These are phyloP conservation scores for Trypanosomatidae sp. DNA, from an alignment of 208 protist species.

Conservation along the genomic window DNA sequence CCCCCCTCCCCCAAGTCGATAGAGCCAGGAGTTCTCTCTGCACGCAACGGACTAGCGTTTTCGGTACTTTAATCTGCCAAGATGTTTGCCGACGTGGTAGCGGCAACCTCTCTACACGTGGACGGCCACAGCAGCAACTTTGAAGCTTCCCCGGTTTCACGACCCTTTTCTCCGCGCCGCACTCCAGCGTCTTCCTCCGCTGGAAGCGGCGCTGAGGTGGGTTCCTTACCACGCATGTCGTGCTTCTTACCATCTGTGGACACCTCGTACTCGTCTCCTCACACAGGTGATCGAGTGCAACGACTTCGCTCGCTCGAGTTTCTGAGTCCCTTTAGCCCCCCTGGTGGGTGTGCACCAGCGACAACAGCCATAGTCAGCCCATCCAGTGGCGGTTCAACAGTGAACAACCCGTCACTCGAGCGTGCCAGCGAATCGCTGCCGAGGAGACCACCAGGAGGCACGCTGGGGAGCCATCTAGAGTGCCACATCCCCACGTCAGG, in stretches of 20 bases:
- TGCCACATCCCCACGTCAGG: no score
- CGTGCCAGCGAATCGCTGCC: background rate
- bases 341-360: background rate
- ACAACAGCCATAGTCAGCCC: background rate
- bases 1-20: background rate
- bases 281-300: background rate
- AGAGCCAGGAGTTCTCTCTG: background rate
- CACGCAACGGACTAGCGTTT: background rate
- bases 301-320: constrained; percentile 11
- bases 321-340: constrained; percentile 15
- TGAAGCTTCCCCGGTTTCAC: background rate
- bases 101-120: constrained; percentile 2
- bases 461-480: background rate
- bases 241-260: background rate
- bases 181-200: background rate
- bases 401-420: background rate
- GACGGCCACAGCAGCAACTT: constrained; percentile 4
- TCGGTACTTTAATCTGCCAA: background rate
- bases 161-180: background rate
- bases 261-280: constrained; percentile 5
- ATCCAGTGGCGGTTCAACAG: background rate
- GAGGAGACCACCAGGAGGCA: background rate
- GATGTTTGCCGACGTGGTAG: constrained; percentile 23
- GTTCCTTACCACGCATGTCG: background rate
- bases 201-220: background rate